phyloP scores from a whole-genome alignment of 1,284 basidiomycete genomes.

The Austropuccinia psidii region DNA sequence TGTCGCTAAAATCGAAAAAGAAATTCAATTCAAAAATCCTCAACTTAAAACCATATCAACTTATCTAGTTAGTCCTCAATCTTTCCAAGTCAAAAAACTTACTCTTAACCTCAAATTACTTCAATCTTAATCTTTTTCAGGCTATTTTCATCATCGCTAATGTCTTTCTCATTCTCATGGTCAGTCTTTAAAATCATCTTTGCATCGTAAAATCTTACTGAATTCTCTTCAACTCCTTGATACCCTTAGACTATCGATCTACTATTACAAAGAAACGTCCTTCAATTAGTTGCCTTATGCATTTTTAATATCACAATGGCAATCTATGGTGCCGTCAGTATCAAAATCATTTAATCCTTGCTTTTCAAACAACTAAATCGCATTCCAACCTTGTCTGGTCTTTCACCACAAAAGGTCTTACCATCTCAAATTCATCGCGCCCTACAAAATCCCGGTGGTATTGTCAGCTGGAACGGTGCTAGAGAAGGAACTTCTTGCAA shows the following conservation, averaged over 20 bases:
- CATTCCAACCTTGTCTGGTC: background rate
- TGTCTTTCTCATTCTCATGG: slow-evolving; percentile 25
- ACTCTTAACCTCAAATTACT: background rate
- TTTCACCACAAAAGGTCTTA: background rate
- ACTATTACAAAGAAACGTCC: slow-evolving; percentile 33
- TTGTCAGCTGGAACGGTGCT: slow-evolving; percentile 27
- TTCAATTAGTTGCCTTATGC: slow-evolving; percentile 31
- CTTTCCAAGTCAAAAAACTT: background rate
- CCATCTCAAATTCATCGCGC: slow-evolving; percentile 21
- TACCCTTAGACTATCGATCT: slow-evolving; percentile 17
- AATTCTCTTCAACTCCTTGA: background rate
- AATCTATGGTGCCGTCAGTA: slow-evolving; percentile 31
- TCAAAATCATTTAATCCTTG: background rate
- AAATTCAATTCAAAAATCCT: slow-evolving; percentile 16
- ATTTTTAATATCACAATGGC: slow-evolving; percentile 27
- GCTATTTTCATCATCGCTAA: slow-evolving; percentile 33
- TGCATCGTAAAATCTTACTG: background rate
- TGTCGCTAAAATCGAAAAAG: slow-evolving; percentile 19
- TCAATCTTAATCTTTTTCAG: background rate
- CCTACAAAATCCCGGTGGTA: slow-evolving; percentile 13
- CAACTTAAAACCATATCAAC: slow-evolving; percentile 29
- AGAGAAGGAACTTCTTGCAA: slow-evolving; percentile 21
- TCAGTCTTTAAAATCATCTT: background rate
- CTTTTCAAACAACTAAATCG: background rate
- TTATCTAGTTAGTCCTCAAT: background rate